Evolutionary conservation across 2,329 filamentous ascomycete genomes (phyloP).

Genomic region (Beauveria sp.): DNA sequence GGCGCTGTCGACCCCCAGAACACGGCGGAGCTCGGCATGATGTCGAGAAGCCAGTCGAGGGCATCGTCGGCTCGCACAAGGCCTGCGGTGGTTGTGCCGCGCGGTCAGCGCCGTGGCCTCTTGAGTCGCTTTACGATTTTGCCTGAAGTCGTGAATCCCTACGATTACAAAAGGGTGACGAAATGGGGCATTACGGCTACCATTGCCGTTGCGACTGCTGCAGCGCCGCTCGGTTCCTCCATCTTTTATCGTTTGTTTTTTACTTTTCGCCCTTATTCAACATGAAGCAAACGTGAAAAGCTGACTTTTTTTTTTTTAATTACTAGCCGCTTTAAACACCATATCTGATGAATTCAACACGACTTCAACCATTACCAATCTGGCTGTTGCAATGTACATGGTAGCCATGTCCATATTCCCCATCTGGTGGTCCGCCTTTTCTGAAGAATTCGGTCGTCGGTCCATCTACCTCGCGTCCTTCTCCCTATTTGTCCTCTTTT

Average conservation of each 20-base stretch:
- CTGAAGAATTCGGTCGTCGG: slow-evolving; percentile 58
- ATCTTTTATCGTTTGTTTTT: slow-evolving; percentile 67
- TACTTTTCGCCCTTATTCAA: no score
- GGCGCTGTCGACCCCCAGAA: neutral
- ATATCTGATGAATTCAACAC: neutral
- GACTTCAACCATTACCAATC: slow-evolving; percentile 6
- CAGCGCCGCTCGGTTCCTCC: slow-evolving; percentile 73
- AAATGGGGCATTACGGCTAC: slow-evolving; percentile 83
- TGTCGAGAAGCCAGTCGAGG: slow-evolving; percentile 1
- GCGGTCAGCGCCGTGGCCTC: slow-evolving; percentile 56
- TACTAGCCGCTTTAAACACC: neutral
- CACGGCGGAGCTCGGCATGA: neutral
- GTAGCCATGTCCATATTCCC: slow-evolving; percentile 68
- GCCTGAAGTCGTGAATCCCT: slow-evolving; percentile 70
- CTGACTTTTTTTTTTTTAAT: neutral
- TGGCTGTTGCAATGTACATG: slow-evolving; percentile 36
- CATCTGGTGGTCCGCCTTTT: slow-evolving; percentile 72
- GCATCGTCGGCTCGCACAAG: neutral
- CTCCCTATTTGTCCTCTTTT: slow-evolving; percentile 57
- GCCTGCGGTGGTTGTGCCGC: slow-evolving; percentile 31
- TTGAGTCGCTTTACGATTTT: slow-evolving; percentile 63
- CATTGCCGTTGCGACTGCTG: slow-evolving; percentile 67
- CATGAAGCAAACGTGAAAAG: neutral
- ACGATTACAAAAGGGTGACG: slow-evolving; percentile 61
- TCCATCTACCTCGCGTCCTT: slow-evolving; percentile 67